phyloP scores from a whole-genome alignment of 495 filamentous ascomycete genomes.

The Penicillium chermesinum region DNA sequence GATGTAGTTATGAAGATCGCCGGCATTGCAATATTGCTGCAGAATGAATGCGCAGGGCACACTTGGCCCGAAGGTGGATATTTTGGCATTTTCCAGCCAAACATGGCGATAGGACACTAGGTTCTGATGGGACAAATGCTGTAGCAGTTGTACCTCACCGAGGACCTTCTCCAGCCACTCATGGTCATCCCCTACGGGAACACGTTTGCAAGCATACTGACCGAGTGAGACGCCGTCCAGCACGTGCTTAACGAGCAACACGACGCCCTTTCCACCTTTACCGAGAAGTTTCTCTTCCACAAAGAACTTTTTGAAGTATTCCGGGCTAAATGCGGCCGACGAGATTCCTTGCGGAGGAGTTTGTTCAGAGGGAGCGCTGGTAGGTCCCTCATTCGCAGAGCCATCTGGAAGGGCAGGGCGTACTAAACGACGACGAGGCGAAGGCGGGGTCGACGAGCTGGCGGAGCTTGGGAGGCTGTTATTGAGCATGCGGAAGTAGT shows the following conservation, averaged over 20 bases:
- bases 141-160: conserved; percentile 85
- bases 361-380: conserved; percentile 42
- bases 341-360: conserved; percentile 66
- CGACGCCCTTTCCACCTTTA: conserved; percentile 88
- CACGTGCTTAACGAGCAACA: conserved; percentile 83
- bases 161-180: conserved; percentile 93
- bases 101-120: conserved; percentile 96
- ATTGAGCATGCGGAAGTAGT: conserved; percentile 92
- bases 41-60: conserved; percentile 95
- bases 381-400: conserved; percentile 31
- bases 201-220: conserved; percentile 93
- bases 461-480: conserved; percentile 51
- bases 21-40: conserved; percentile 93
- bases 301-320: conserved; percentile 91
- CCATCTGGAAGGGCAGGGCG: conserved; percentile 41
- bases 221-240: conserved; percentile 82
- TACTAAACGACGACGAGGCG: conserved; percentile 49
- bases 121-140: conserved; percentile 87
- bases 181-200: conserved; percentile 92
- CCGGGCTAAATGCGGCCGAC: conserved; percentile 76
- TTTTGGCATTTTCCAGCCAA: conserved; percentile 86
- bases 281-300: conserved; percentile 80
- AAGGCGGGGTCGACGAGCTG: conserved; percentile 43
- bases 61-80: conserved; percentile 80
- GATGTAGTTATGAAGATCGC: conserved; percentile 86